Evolutionary conservation across 2,329 filamentous ascomycete species (phyloP).

Genomic region (Diplodia sapinea): DNA sequence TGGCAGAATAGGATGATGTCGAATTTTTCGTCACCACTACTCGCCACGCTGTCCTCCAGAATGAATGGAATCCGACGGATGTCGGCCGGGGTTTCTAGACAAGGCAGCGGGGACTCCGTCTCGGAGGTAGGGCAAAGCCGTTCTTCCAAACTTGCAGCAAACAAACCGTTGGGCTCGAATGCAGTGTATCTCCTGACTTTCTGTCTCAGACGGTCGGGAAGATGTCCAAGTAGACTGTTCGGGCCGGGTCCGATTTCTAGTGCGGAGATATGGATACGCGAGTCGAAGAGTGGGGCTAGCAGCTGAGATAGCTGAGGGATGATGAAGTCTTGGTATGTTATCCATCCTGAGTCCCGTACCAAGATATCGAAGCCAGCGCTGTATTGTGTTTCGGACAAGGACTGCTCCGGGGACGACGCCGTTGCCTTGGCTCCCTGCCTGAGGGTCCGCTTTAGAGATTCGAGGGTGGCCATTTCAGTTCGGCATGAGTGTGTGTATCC

Average conservation of each 20-base stretch:
- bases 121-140: conserved; percentile 46
- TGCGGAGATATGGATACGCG: conserved; percentile 55
- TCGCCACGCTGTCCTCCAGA: conserved; percentile 37
- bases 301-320: conserved; percentile 56
- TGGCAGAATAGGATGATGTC: conserved; percentile 67
- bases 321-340: conserved; percentile 59
- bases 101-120: conserved; percentile 48
- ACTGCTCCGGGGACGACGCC: conserved; percentile 38
- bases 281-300: conserved; percentile 51
- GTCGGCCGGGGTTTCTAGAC: conserved; percentile 47
- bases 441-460: conserved; percentile 52
- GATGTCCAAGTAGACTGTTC: conserved; percentile 58
- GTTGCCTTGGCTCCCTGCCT: conserved; percentile 40
- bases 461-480: conserved; percentile 52
- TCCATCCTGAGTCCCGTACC: conserved; percentile 43
- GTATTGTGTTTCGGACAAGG: conserved; percentile 58
- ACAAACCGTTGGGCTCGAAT: conserved; percentile 59
- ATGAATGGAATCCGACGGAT: conserved; percentile 52
- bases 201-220: conserved; percentile 52
- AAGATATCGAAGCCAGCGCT: conserved; percentile 56
- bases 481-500: conserved; percentile 31
- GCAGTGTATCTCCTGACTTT: conserved; percentile 60
- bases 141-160: conserved; percentile 53
- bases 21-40: conserved; percentile 49
- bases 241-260: conserved; percentile 67